phyloP scores from a whole-genome alignment of 1,139 yeast genomes.

The Hyphopichia buzzinii region DNA sequence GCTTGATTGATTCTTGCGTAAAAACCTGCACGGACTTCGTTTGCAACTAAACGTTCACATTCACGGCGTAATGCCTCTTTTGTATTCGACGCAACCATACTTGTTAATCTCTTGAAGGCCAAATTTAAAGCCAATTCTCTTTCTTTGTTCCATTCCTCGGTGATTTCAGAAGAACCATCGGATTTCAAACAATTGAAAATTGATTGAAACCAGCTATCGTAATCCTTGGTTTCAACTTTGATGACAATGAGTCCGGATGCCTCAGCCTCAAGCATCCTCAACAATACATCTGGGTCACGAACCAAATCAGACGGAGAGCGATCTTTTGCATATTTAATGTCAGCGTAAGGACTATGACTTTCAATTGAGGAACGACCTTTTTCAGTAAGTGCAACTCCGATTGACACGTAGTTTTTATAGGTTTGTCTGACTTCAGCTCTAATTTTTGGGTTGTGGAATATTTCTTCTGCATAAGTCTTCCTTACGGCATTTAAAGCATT shows the following conservation, averaged over 20 bases:
- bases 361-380: conserved; percentile 84
- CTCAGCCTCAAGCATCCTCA: conserved; percentile 93
- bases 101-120: conserved; percentile 68
- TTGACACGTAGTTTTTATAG: conserved; percentile 63
- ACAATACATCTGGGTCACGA: conserved; percentile 71
- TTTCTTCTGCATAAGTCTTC: conserved; percentile 73
- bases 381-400: conserved; percentile 78
- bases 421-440: conserved; percentile 73
- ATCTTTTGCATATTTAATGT: conserved; percentile 86
- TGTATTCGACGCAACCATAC: conserved; percentile 69
- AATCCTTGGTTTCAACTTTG: conserved; percentile 45
- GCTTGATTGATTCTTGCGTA: conserved; percentile 83
- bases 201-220: conserved; percentile 43
- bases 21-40: conserved; percentile 68
- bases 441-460: conserved; percentile 77
- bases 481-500: conserved; percentile 75
- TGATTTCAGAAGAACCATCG: conserved; percentile 80
- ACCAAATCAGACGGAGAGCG: conserved; percentile 74
- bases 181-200: conserved; percentile 64
- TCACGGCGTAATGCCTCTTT: conserved; percentile 80
- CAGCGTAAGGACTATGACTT: conserved; percentile 77
- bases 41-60: conserved; percentile 70
- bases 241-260: conserved; percentile 53
- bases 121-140: conserved; percentile 65
- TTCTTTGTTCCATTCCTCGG: conserved; percentile 78